Conservation (phyloP, 495 filamentous ascomycete species). For the Chaetomidium leptoderma region DNA sequence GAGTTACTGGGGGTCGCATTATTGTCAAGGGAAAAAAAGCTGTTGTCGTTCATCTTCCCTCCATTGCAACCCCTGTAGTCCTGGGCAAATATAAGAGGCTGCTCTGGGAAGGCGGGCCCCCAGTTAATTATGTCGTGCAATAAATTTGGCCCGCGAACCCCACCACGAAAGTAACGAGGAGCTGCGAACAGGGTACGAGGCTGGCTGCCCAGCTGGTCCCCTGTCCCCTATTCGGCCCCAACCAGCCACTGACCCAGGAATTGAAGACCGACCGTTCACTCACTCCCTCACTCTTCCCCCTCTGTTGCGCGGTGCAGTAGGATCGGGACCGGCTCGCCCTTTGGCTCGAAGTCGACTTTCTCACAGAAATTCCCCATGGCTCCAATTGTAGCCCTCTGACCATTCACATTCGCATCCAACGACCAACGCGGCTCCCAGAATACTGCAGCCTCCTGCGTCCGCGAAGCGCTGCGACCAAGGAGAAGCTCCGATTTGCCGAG, state of each 20-base stretch:
- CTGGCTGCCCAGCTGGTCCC: constrained; percentile 14
- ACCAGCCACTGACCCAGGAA: constrained; percentile 7
- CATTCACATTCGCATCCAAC: background rate
- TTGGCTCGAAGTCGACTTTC: background rate
- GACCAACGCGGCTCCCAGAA: background rate
- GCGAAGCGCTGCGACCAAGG: constrained; percentile 1
- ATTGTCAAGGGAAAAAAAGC: background rate
- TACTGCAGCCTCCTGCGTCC: background rate
- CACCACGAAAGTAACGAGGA: constrained; percentile 22
- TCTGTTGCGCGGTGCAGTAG: constrained; percentile 23
- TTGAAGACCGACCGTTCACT: background rate
- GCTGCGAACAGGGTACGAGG: constrained; percentile 25
- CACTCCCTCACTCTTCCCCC: constrained; percentile 10
- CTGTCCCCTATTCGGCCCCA: constrained; percentile 14
- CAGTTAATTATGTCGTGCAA: constrained; percentile 20
- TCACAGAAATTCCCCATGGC: constrained; percentile 19
- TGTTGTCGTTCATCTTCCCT: background rate
- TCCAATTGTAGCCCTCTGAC: constrained; percentile 20
- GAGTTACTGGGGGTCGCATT: background rate
- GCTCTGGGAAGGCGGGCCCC: constrained; percentile 3
- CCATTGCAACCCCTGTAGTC: constrained; percentile 1
- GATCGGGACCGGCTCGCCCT: background rate
- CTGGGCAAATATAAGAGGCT: constrained; percentile 22
- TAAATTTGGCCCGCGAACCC: constrained; percentile 22
- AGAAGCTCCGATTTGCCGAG: constrained; percentile 1